Evolutionary conservation across 106 monocot species (phyloP).

Genomic region (Chionographis japonica): DNA sequence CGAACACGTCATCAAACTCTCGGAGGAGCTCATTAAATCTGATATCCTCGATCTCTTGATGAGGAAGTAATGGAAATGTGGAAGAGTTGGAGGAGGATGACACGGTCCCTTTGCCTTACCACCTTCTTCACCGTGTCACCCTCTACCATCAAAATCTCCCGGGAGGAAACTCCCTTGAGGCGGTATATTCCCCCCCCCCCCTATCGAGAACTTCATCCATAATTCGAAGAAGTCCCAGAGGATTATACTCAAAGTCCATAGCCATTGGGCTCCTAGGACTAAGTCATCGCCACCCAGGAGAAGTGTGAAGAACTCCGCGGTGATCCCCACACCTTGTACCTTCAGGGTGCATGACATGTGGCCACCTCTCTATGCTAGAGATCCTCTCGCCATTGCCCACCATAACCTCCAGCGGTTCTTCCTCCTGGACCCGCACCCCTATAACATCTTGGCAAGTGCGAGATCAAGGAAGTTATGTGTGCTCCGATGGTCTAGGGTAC

Average conservation of each 20-base stretch:
- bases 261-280: conserved; percentile 7
- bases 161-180: background rate
- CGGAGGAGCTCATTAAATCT: background rate
- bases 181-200: background rate
- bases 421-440: background rate
- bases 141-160: background rate
- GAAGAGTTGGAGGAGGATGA: background rate
- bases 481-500: background rate
- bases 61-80: too few species aligned
- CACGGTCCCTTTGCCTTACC: background rate
- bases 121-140: background rate
- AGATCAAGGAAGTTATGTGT: conserved; percentile 12
- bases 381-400: background rate
- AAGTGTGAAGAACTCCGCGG: conserved; percentile 4
- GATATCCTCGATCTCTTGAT: background rate
- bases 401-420: background rate
- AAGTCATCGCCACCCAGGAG: background rate
- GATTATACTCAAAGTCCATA: background rate
- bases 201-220: background rate
- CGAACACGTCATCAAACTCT: conserved; percentile 3
- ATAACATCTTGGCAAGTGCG: background rate
- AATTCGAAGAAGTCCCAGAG: background rate
- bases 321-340: background rate
- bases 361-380: background rate
- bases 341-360: background rate